Base-by-base conservation (phyloP, 768 basidiomycete species). In the Tricholoma matsutake region DNA sequence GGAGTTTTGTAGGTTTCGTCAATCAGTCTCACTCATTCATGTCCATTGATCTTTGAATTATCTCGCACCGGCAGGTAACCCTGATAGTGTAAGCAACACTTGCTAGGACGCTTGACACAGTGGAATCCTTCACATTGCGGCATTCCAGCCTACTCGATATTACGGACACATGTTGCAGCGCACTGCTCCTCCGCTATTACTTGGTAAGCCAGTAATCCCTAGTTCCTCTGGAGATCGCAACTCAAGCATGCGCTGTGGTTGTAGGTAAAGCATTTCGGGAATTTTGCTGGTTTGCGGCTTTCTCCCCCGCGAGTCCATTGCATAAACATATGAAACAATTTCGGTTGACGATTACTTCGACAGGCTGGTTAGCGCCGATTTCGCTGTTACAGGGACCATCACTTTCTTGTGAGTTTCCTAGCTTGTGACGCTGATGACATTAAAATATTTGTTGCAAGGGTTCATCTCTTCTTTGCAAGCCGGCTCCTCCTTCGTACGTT, bases 131-230 rank as follows among this genome's bases (percentile, higher is more conserved):
- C 4, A 25, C 16, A 9, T 7, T 22, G 7, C 8, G 20, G 5
- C 22, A 6, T n/a, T 13, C 5, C 28, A 63, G 65, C 22, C 39
- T 59, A 10, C 47, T 64, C 8, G 63, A 66, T 41, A 52, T 64
- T 6, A 52, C 57, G 4, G 63, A 66, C 13, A 66, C 65, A 11
- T 63, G 61, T 16, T 64, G 61, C n/a, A 58, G 34, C 10, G 63
- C 56, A 11, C 31, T 18, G n/a, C 49, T 62, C 6, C 25, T 67
- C 2, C 65, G 61, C 43, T 10, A 67, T 49, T 67, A 67, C 37
- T 45, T 63, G 13, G 65, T 67, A 45, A 29, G 13, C 14, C 4
- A 9, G n/a, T 29, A 0, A 10, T 18, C 6, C 9, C 29, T 10
- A 43, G 28, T 28, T 9, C 13, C 13, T 29, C 3, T 55, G 13